phyloP scores from a whole-genome alignment of 495 filamentous ascomycete genomes.

The Aspergillus bertholletiae region DNA sequence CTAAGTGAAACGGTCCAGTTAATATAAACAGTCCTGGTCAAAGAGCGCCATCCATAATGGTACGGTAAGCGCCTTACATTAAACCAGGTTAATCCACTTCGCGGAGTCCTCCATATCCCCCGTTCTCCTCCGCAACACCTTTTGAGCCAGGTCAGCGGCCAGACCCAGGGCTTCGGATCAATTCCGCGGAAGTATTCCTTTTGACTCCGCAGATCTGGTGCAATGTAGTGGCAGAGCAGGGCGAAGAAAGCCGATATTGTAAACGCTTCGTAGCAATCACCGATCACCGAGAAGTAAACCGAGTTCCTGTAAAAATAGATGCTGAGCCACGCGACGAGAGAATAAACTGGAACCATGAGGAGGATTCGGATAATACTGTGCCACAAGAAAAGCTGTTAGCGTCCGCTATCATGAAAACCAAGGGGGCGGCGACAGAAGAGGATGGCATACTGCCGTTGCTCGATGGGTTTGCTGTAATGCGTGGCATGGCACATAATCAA shows the following conservation, averaged over 20 bases:
- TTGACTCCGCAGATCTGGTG: constrained; percentile 74
- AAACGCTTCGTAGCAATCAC: constrained; percentile 90
- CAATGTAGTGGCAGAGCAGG: constrained; percentile 81
- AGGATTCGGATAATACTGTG: constrained; percentile 83
- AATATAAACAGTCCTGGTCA: background rate
- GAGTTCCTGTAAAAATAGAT: constrained; percentile 75
- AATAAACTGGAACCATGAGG: constrained; percentile 86
- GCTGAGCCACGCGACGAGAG: constrained; percentile 71
- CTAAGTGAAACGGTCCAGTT: constrained; percentile 29
- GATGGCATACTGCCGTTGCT: constrained; percentile 76
- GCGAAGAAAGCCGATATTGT: constrained; percentile 89
- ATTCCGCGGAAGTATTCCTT: constrained; percentile 82
- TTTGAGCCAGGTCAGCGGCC: constrained; percentile 62
- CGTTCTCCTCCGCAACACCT: constrained; percentile 63
- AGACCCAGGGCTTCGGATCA: constrained; percentile 68
- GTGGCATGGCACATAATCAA: constrained; percentile 74
- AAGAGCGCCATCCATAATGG: background rate
- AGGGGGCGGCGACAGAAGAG: constrained; percentile 19
- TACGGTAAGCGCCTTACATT: constrained; percentile 49
- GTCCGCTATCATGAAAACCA: background rate
- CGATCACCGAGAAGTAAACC: constrained; percentile 77
- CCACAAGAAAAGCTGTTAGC: background rate
- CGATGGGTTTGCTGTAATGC: constrained; percentile 77
- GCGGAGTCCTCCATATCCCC: constrained; percentile 68
- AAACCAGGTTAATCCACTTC: constrained; percentile 89